phyloP scores from a whole-genome alignment of 2,329 filamentous ascomycete genomes.

The Sporothrix curviconia region DNA sequence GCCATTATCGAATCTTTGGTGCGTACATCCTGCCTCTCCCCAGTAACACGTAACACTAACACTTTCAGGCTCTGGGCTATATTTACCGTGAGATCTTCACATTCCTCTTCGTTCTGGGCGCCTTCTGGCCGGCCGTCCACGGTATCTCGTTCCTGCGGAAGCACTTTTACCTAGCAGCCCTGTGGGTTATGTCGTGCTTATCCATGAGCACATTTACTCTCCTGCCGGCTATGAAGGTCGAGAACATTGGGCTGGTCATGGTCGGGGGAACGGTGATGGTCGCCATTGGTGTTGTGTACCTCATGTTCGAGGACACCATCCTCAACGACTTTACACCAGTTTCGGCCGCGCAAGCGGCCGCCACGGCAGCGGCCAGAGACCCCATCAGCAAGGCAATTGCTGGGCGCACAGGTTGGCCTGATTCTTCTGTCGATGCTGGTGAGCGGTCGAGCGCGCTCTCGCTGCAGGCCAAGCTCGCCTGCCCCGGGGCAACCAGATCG shows the following conservation, averaged over 20 bases:
- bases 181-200: constrained; percentile 71
- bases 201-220: constrained; percentile 89
- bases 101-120: constrained; percentile 65
- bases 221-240: constrained; percentile 77
- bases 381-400: constrained; percentile 49
- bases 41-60: background rate
- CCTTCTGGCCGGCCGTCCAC: constrained; percentile 71
- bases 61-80: constrained; percentile 84
- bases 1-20: constrained; percentile 73
- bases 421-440: constrained; percentile 76
- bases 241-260: constrained; percentile 66
- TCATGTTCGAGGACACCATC: constrained; percentile 66
- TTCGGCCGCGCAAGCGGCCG: constrained; percentile 19
- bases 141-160: constrained; percentile 64
- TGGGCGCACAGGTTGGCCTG: constrained; percentile 71
- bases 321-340: constrained; percentile 38
- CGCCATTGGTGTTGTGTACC: constrained; percentile 66
- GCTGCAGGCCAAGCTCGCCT: constrained; percentile 75
- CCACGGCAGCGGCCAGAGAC: constrained; percentile 28
- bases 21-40: constrained; percentile 16
- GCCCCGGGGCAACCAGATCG: constrained; percentile 77
- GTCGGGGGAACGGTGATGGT: constrained; percentile 74
- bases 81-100: constrained; percentile 86
- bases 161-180: constrained; percentile 56
- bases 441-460: constrained; percentile 82